Percentiles rank a stretch among this genome's conserved stretches.
Conservation (phyloP, 116 monocot genomes). For the Posidonia oceanica region DNA sequence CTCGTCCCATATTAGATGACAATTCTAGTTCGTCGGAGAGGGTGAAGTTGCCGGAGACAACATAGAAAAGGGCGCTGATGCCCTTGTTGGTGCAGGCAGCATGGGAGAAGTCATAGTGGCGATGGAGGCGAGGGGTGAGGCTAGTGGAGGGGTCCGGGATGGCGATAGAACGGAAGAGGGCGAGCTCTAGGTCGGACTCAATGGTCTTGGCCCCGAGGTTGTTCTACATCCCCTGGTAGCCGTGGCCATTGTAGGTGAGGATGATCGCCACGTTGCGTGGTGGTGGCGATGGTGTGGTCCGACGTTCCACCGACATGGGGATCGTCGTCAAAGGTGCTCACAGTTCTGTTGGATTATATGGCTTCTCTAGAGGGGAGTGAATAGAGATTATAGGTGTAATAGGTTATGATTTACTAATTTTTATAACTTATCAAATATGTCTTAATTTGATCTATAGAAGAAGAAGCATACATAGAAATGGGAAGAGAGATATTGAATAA, state of each 20-base stretch:
- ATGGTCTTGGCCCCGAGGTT: slow-evolving; percentile 94
- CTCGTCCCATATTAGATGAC: too few relatives aligned
- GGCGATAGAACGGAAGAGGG: slow-evolving; percentile 58
- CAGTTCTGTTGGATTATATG: too few relatives aligned
- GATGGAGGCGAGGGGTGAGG: slow-evolving; percentile 20
- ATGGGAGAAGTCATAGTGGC: slow-evolving; percentile 83
- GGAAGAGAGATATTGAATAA: too few relatives aligned
- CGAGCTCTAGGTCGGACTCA: slow-evolving; percentile 81
- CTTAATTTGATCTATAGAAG: too few relatives aligned
- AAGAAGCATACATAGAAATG: too few relatives aligned
- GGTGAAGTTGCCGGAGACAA: slow-evolving; percentile 85
- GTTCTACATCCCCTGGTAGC: slow-evolving; percentile 98
- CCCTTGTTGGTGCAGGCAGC: slow-evolving; percentile 94
- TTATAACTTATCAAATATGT: too few relatives aligned
- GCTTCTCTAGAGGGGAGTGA: too few relatives aligned
- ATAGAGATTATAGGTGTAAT: too few relatives aligned
- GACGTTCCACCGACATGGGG: too few relatives aligned
- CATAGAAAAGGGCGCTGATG: slow-evolving; percentile 76
- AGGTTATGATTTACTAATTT: too few relatives aligned
- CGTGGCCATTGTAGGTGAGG: slow-evolving; percentile 67
- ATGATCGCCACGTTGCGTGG: slow-evolving; percentile 87
- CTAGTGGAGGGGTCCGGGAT: slow-evolving; percentile 38
- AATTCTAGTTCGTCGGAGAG: slow-evolving; percentile 44
- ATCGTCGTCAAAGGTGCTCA: too few relatives aligned
- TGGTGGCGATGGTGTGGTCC: neutral